A percentile compares a stretch with the other conserved stretches of the same genome.
Conservation (phyloP, 495 filamentous ascomycete genomes). For the Umbilicaria muhlenbergii region DNA sequence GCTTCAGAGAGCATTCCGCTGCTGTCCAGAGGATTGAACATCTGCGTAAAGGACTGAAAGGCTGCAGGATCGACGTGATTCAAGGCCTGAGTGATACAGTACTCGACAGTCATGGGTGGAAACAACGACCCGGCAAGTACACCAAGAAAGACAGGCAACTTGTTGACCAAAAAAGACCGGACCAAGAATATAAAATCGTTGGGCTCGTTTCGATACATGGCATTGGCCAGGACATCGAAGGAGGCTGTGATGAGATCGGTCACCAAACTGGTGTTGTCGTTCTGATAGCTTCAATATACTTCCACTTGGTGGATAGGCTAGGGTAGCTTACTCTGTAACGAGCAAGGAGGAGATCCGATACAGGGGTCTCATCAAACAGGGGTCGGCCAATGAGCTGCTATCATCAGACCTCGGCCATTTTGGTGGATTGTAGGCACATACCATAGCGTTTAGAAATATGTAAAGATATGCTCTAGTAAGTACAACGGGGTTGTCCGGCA, state of each 20-base stretch:
- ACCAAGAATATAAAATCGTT: constrained; percentile 58
- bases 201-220: constrained; percentile 64
- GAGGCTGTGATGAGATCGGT: constrained; percentile 72
- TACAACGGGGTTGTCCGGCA: constrained; percentile 50
- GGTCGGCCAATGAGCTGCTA: constrained; percentile 63
- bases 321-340: constrained; percentile 50
- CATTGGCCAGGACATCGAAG: constrained; percentile 80
- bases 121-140: constrained; percentile 45
- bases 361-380: constrained; percentile 60
- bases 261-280: constrained; percentile 57
- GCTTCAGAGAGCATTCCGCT: constrained; percentile 67
- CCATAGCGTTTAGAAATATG: constrained; percentile 77
- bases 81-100: constrained; percentile 68
- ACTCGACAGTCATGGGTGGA: constrained; percentile 50
- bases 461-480: constrained; percentile 84
- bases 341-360: constrained; percentile 66
- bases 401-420: constrained; percentile 17
- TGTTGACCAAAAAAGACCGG: constrained; percentile 86
- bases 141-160: constrained; percentile 64
- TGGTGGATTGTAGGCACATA: constrained; percentile 22
- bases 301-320: background rate
- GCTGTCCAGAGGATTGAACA: constrained; percentile 61
- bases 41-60: constrained; percentile 64
- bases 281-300: constrained; percentile 25
- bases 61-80: constrained; percentile 59